Conservation (phyloP, 2,329 filamentous ascomycete genomes). For the Ceratocystis destructans region DNA sequence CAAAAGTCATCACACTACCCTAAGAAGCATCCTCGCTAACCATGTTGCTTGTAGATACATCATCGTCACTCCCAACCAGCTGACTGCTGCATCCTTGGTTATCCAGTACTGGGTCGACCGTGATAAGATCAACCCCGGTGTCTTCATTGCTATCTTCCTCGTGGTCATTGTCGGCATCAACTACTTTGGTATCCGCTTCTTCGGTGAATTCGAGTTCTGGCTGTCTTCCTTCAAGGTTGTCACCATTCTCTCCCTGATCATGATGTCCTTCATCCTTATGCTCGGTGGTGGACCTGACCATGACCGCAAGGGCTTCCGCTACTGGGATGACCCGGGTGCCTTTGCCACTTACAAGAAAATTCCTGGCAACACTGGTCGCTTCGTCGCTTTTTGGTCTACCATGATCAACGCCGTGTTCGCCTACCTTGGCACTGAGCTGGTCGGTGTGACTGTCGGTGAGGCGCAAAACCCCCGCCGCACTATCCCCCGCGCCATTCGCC, state of each 20-base stretch:
- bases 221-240: constrained; percentile 54
- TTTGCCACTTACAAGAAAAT: constrained; percentile 35
- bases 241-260: constrained; percentile 51
- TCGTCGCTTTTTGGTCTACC: constrained; percentile 53
- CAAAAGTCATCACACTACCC: too few species aligned
- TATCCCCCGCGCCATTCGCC: constrained; percentile 62
- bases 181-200: constrained; percentile 55
- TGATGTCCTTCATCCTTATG: constrained; percentile 50
- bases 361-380: constrained; percentile 35
- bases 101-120: constrained; percentile 62
- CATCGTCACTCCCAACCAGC: constrained; percentile 71
- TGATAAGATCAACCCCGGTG: constrained; percentile 57
- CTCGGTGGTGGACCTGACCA: constrained; percentile 51
- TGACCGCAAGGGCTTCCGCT: constrained; percentile 50
- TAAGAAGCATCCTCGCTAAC: neutral
- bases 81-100: constrained; percentile 66
- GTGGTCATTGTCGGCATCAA: constrained; percentile 51
- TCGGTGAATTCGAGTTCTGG: constrained; percentile 53
- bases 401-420: constrained; percentile 68
- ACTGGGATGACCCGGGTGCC: constrained; percentile 48
- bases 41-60: constrained; percentile 55
- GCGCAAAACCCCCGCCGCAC: constrained; percentile 66
- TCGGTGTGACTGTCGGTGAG: constrained; percentile 66
- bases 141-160: constrained; percentile 63
- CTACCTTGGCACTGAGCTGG: constrained; percentile 62